Evolutionary conservation across 139 green algal genomes (phyloP).

Genomic region (Closterium sp.): DNA sequence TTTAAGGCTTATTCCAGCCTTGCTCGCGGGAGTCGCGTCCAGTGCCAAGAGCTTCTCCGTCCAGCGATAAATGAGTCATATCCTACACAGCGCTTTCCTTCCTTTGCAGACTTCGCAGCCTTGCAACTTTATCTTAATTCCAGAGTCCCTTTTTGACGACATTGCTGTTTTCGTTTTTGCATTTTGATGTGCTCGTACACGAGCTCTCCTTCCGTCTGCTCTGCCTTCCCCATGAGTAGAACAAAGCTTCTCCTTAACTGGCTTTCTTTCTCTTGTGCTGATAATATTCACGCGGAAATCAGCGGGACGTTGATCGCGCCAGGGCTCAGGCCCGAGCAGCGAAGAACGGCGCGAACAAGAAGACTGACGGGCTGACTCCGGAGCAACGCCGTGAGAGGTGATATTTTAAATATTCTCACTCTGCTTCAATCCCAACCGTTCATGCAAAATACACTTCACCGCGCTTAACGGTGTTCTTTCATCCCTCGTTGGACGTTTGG

Average conservation of each 20-base stretch:
- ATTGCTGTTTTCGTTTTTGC: neutral
- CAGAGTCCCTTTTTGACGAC: neutral
- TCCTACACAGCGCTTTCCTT: neutral
- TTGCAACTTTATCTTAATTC: no score
- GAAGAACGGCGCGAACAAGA: neutral
- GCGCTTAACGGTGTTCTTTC: neutral
- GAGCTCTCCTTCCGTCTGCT: neutral
- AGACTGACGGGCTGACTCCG: neutral
- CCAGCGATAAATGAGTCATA: neutral
- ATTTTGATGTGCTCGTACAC: neutral
- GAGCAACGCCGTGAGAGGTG: neutral
- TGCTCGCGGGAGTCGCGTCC: neutral
- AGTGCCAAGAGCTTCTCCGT: neutral
- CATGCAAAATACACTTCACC: neutral
- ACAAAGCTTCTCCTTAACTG: neutral
- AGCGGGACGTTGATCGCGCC: neutral
- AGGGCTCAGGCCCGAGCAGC: constrained; percentile 2
- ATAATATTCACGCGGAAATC: neutral
- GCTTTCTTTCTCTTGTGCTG: neutral
- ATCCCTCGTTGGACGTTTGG: neutral
- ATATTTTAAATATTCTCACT: neutral
- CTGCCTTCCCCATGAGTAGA: neutral
- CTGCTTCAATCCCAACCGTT: neutral
- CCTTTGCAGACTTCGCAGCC: no score
- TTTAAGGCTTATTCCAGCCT: neutral